Base-by-base conservation (phyloP, 2,329 filamentous ascomycete species). In the Pestalotiopsis sp. region DNA sequence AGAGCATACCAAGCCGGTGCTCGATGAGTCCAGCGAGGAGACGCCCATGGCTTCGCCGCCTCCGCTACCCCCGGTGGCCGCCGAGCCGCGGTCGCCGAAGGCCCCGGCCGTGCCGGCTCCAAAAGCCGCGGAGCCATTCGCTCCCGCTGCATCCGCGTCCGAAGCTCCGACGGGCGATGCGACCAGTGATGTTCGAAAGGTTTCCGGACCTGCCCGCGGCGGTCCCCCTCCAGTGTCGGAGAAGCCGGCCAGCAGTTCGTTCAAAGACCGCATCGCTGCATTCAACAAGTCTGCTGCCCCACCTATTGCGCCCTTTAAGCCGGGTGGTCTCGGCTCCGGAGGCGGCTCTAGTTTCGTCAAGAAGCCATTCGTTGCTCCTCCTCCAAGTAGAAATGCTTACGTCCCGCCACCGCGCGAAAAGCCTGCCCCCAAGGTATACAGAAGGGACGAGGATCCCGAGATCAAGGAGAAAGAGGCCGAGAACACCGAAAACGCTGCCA, bases 311-410 rank as follows among this genome's bases (percentile, higher is more conserved):
- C 96, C 96, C 1, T 95, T 97, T 83, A 97, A 97, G 78, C 93
- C 94, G 23, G 86, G 87, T 69, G 89, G 89, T 2, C 82, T 91
- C 31, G 81, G 86, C 68, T 83, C 86, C 38, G 86, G 88, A 69
- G 84, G 87, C 62, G 27, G 65, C 31, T 86, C 87, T 71, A 86
- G 86, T 66, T 98, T 98, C 77, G 91, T 99, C 81, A 98, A 95
- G 86, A 98, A 98, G 81, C 94, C 95, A 0, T 99, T 98, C 76
- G 95, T 99, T 68, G 93, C 96, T 3, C 94, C 96, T 65, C 96
- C 96, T 20, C 96, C 96, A 0, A 97, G 94, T 80, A 92, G 94
- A 73, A 92, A 98, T 83, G 92, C 95, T 27, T 99, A 93, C 76
- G 87, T 99, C 11, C 93, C 96, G 27, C 91, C 93, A 4, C 86